Conservation (phyloP, 805 yeast genomes). For the Candida maris region DNA sequence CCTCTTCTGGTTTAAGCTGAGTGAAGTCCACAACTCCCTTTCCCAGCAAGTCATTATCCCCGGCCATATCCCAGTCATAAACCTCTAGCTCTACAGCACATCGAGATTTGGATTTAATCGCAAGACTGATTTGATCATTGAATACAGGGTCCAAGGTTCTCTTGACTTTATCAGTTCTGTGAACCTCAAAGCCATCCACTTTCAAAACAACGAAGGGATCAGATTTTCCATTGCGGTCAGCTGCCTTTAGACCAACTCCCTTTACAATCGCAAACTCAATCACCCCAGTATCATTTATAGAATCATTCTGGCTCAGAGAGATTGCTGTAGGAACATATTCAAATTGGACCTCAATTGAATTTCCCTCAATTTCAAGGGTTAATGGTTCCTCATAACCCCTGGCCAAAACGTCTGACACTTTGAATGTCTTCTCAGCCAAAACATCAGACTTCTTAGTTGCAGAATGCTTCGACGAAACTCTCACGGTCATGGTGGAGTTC, state of each 20-base stretch:
- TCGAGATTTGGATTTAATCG: conserved; percentile 61
- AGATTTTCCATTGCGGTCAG: conserved; percentile 71
- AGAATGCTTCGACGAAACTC: conserved; percentile 51
- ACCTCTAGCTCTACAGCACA: conserved; percentile 46
- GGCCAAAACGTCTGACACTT: conserved; percentile 53
- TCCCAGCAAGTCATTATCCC: conserved; percentile 62
- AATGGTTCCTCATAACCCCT: conserved; percentile 45
- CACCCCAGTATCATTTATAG: conserved; percentile 65
- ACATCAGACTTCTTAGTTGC: conserved; percentile 48
- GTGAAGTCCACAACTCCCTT: conserved; percentile 46
- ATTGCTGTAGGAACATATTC: conserved; percentile 60
- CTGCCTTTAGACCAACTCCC: conserved; percentile 52
- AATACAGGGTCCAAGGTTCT: conserved; percentile 71
- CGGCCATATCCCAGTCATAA: conserved; percentile 78
- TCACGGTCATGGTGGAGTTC: conserved; percentile 52
- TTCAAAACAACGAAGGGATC: conserved; percentile 63
- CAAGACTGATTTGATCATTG: conserved; percentile 63
- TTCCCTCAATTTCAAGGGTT: conserved; percentile 39
- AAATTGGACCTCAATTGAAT: conserved; percentile 43
- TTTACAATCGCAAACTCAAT: conserved; percentile 53
- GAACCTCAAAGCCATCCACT: conserved; percentile 51
- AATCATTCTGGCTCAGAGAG: conserved; percentile 53
- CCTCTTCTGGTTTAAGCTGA: conserved; percentile 41
- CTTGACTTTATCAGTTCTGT: conserved; percentile 58
- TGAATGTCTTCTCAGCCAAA: conserved; percentile 44